A percentile compares a stretch with the other conserved stretches of the same genome.
phyloP scores from a whole-genome alignment of 1,284 basidiomycete genomes.

The Boletus semigastroideus region DNA sequence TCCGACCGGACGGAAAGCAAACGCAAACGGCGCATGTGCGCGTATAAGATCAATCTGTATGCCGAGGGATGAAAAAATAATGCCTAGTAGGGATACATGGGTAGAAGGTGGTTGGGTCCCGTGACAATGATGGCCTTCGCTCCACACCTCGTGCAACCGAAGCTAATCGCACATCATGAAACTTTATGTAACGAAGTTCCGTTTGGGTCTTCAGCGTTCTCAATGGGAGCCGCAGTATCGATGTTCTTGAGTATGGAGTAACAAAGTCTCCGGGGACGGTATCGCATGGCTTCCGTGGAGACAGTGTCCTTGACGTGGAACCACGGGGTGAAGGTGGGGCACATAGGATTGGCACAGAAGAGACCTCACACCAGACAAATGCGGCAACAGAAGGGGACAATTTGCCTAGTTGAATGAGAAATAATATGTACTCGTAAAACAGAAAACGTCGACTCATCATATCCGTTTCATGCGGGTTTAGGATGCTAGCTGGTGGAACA shows the following conservation, averaged over 20 bases:
- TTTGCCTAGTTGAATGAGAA: background rate
- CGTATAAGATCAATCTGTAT: conserved; percentile 7
- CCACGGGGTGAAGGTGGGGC: background rate
- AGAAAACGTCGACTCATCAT: conserved; percentile 1
- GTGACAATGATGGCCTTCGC: background rate
- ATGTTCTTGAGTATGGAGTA: conserved; percentile 1
- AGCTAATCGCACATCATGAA: conserved; percentile 17
- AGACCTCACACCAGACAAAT: background rate
- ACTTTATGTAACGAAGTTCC: conserved; percentile 22
- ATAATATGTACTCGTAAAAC: no score
- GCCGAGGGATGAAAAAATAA: conserved; percentile 18
- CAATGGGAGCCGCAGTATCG: conserved; percentile 14
- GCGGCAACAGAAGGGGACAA: background rate
- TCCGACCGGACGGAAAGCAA: background rate
- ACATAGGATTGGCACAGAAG: background rate
- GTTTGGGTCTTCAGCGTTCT: conserved; percentile 10
- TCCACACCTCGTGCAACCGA: conserved; percentile 20
- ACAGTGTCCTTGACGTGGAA: background rate
- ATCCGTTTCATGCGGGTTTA: background rate
- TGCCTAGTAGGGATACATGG: background rate
- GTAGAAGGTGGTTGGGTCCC: conserved; percentile 5
- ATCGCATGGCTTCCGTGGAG: background rate
- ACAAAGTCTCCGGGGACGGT: background rate
- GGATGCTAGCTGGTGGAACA: background rate
- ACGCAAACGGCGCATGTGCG: conserved; percentile 11